Percentiles rank a stretch among this genome's conserved stretches.
Evolutionary conservation across 352 stramenopile species (phyloP).

Genomic region (Globisporangium uncinulatum): DNA sequence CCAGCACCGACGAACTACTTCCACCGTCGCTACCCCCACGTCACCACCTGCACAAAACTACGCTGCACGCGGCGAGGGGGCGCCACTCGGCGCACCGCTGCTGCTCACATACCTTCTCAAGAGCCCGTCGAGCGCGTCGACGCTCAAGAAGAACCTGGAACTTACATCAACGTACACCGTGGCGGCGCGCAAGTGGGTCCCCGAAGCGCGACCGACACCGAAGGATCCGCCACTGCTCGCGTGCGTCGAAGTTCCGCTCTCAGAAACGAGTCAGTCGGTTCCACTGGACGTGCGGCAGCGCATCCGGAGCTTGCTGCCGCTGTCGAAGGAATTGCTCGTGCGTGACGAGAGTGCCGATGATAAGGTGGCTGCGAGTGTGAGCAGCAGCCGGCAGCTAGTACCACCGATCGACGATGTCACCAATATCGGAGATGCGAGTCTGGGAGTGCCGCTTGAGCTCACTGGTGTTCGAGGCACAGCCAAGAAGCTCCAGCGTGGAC

Average conservation of each 20-base stretch:
- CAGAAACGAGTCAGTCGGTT: slow-evolving; percentile 46
- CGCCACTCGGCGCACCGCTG: slow-evolving; percentile 24
- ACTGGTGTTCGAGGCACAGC: not conserved
- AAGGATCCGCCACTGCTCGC: slow-evolving; percentile 47
- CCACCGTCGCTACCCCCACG: not conserved
- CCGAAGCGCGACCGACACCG: slow-evolving; percentile 29
- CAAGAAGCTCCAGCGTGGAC: slow-evolving; percentile 33
- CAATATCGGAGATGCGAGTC: not conserved
- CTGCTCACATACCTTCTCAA: slow-evolving; percentile 64
- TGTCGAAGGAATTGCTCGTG: slow-evolving; percentile 48
- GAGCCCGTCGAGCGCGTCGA: slow-evolving; percentile 30
- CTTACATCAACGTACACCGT: slow-evolving; percentile 61
- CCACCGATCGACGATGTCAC: not conserved
- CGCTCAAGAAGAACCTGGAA: slow-evolving; percentile 63
- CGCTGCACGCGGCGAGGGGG: slow-evolving; percentile 37
- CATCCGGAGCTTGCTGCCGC: slow-evolving; percentile 31
- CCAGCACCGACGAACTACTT: not conserved
- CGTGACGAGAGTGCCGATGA: slow-evolving; percentile 26
- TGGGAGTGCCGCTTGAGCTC: not conserved
- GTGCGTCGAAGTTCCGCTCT: slow-evolving; percentile 54
- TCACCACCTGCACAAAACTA: slow-evolving; percentile 12
- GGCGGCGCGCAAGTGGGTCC: slow-evolving; percentile 51
- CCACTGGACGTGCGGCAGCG: slow-evolving; percentile 38
- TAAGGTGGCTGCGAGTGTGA: not conserved
- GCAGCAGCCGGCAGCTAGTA: not conserved